Evolutionary conservation across 768 basidiomycete genomes (phyloP).

Genomic region (Mycena latifolia): DNA sequence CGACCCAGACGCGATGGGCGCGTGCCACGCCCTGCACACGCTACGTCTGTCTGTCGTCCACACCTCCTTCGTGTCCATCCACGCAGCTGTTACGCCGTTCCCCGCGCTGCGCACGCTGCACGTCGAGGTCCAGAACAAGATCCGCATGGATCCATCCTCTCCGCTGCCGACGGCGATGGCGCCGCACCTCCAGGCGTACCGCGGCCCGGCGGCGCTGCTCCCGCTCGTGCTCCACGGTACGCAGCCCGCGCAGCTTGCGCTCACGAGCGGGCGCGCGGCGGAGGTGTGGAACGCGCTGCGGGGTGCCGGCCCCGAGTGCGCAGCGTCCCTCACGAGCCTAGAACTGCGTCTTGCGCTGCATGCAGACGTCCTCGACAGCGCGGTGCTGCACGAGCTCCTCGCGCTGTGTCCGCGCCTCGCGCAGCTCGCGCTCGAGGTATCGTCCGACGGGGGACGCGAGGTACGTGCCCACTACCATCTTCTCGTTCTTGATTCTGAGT

Average conservation of each 20-base stretch:
- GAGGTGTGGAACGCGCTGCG: conserved; percentile 1
- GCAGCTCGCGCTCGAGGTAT: background rate
- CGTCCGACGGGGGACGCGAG: background rate
- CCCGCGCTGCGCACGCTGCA: conserved; percentile 8
- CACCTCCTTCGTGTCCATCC: background rate
- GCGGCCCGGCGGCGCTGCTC: background rate
- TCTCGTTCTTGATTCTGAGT: no score
- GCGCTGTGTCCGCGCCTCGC: background rate
- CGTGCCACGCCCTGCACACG: background rate
- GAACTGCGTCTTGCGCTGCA: background rate
- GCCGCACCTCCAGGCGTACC: conserved; percentile 1
- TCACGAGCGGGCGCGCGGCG: background rate
- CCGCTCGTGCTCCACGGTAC: conserved; percentile 1
- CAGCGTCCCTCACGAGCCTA: background rate
- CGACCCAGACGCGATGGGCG: background rate
- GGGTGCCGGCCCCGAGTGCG: background rate
- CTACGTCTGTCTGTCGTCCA: background rate
- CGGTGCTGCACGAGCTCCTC: background rate
- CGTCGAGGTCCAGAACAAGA: background rate
- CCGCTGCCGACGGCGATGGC: background rate
- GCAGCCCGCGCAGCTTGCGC: background rate
- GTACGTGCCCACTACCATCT: no score
- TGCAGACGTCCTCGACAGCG: background rate
- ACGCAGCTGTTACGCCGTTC: conserved; percentile 6
- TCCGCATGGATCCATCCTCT: background rate